phyloP scores from a whole-genome alignment of 129 eudicot genomes.

The Tagetes patula region DNA sequence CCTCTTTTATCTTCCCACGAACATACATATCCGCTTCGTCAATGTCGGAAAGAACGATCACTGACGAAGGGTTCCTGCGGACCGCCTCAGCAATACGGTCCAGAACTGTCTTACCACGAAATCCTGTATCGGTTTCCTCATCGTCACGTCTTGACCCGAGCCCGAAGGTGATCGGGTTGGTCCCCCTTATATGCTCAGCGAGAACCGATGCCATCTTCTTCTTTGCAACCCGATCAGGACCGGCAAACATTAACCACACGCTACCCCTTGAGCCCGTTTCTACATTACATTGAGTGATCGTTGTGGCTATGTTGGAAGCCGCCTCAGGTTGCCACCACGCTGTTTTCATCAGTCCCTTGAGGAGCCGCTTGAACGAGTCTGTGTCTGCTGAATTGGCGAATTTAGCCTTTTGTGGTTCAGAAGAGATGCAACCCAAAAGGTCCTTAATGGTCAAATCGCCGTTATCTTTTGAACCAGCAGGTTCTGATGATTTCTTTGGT shows the following conservation, averaged over 20 bases:
- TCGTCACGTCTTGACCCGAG: constrained; percentile 66
- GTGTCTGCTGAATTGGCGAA: constrained; percentile 60
- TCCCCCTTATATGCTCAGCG: constrained; percentile 66
- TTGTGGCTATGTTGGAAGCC: constrained; percentile 76
- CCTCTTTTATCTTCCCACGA: constrained; percentile 75
- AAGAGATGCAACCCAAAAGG: constrained; percentile 73
- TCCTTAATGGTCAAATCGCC: constrained; percentile 53
- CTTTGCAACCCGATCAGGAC: constrained; percentile 88
- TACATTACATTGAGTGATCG: constrained; percentile 65
- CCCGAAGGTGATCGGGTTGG: constrained; percentile 53
- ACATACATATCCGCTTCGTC: constrained; percentile 81
- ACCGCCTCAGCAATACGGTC: constrained; percentile 87
- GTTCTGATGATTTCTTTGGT: constrained; percentile 41
- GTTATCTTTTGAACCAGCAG: constrained; percentile 28
- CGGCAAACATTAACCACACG: constrained; percentile 77
- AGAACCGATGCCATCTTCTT: constrained; percentile 83
- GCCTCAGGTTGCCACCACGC: constrained; percentile 99
- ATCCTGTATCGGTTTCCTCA: constrained; percentile 53
- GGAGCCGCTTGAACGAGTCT: constrained; percentile 81
- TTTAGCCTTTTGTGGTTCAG: constrained; percentile 58
- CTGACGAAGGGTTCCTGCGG: constrained; percentile 75
- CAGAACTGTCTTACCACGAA: constrained; percentile 78
- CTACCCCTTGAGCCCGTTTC: constrained; percentile 58
- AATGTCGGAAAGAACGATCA: constrained; percentile 72
- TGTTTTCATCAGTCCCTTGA: constrained; percentile 78